phyloP scores from a whole-genome alignment of 352 stramenopile genomes.

The Elongisporangium senticosum region DNA sequence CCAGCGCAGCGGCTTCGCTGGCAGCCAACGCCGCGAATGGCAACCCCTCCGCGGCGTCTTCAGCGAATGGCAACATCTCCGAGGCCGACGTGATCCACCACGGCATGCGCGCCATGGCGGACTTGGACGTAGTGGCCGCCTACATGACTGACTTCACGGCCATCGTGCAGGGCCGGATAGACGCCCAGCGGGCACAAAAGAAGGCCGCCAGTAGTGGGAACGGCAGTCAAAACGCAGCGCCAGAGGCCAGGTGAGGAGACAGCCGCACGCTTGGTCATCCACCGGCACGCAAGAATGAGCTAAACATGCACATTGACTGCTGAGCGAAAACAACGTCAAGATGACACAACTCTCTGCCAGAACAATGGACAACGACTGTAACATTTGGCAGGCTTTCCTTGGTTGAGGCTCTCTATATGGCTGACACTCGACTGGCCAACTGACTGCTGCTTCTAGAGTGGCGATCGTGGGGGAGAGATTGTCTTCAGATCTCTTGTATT shows the following conservation, averaged over 20 bases:
- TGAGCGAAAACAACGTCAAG: too few species aligned
- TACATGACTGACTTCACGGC: slow-evolving; percentile 93
- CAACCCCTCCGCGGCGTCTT: slow-evolving; percentile 11
- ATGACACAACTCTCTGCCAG: too few species aligned
- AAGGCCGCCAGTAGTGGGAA: slow-evolving; percentile 33
- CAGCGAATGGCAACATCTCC: slow-evolving; percentile 41
- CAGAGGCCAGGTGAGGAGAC: not conserved
- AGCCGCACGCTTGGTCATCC: not conserved
- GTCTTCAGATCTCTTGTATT: not conserved
- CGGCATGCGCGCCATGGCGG: slow-evolving; percentile 75
- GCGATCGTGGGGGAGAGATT: not conserved
- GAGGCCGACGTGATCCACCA: slow-evolving; percentile 85
- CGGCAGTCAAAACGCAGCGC: not conserved
- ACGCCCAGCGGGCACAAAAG: slow-evolving; percentile 68
- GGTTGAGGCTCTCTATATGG: not conserved
- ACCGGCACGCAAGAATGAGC: not conserved
- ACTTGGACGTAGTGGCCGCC: slow-evolving; percentile 89
- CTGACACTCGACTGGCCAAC: not conserved
- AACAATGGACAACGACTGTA: not conserved
- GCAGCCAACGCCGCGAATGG: slow-evolving; percentile 12
- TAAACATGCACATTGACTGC: too few species aligned
- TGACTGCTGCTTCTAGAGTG: not conserved
- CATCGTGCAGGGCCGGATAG: slow-evolving; percentile 68
- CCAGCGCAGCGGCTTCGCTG: slow-evolving; percentile 11
- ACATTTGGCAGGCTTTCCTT: not conserved